phyloP scores from a whole-genome alignment of 1,139 yeast species.

The Blastobotrys malaysiensis region DNA sequence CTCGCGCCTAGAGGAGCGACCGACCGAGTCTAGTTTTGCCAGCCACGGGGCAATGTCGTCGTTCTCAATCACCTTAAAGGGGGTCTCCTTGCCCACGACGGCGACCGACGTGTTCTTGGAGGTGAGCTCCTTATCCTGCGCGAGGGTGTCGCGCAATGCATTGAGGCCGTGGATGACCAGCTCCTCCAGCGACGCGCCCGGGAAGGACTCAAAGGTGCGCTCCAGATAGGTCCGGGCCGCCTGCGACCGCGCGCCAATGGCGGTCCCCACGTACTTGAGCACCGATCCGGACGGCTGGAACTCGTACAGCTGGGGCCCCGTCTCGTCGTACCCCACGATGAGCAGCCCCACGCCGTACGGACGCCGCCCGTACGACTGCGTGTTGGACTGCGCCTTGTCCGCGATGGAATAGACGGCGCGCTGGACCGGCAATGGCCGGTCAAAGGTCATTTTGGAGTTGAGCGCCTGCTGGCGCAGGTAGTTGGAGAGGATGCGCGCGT shows the following conservation, averaged over 20 bases:
- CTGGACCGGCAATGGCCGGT: constrained; percentile 80
- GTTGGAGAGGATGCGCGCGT: constrained; percentile 87
- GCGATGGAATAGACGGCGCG: constrained; percentile 85
- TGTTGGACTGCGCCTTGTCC: constrained; percentile 94
- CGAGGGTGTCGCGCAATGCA: constrained; percentile 88
- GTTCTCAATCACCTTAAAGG: constrained; percentile 76
- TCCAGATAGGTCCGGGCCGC: constrained; percentile 96
- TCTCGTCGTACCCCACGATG: constrained; percentile 87
- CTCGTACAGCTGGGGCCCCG: constrained; percentile 91
- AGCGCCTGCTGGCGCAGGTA: constrained; percentile 88
- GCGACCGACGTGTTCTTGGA: constrained; percentile 83
- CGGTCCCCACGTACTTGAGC: constrained; percentile 85
- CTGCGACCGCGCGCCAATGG: constrained; percentile 98
- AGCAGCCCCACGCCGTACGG: constrained; percentile 97
- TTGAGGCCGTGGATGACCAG: constrained; percentile 82
- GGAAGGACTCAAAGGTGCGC: constrained; percentile 67
- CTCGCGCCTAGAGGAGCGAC: constrained; percentile 25
- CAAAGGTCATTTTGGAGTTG: constrained; percentile 78
- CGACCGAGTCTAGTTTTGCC: constrained; percentile 57
- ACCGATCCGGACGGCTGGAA: constrained; percentile 95
- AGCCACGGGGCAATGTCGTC: constrained; percentile 76
- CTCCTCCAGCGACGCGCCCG: constrained; percentile 59
- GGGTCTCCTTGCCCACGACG: constrained; percentile 74
- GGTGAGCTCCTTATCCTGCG: constrained; percentile 89
- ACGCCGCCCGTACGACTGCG: constrained; percentile 93